Conservation (phyloP, 345 rosid genomes). For the Populus alba region DNA sequence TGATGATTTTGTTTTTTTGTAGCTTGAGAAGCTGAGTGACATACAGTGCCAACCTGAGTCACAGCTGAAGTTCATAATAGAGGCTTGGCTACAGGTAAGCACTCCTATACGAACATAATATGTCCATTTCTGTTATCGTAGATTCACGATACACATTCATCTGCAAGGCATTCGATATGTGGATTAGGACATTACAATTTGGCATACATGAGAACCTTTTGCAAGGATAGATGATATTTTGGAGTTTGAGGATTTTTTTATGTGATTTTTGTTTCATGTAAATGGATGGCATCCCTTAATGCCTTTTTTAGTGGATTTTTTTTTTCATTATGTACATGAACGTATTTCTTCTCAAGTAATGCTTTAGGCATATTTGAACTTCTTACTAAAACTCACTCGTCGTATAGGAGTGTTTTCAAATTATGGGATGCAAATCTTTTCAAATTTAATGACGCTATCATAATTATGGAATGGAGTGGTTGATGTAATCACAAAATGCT, state of each 20-base stretch:
- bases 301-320: no score
- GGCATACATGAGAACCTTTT: no score
- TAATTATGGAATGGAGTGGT: not conserved
- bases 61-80: slow-evolving; percentile 34
- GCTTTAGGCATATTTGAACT: not conserved
- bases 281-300: no score
- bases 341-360: not conserved
- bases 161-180: no score
- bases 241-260: no score
- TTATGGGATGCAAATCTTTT: not conserved
- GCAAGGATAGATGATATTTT: no score
- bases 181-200: no score
- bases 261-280: no score
- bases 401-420: not conserved
- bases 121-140: not conserved
- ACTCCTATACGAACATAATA: not conserved
- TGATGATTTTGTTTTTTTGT: slow-evolving; percentile 7
- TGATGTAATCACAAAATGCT: not conserved
- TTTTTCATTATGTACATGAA: no score
- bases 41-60: slow-evolving; percentile 36
- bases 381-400: not conserved
- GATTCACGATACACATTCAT: no score
- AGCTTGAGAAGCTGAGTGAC: slow-evolving; percentile 40
- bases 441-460: not conserved
- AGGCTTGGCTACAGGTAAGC: slow-evolving; percentile 38